phyloP scores from a whole-genome alignment of 352 stramenopile species.

The Pythium phragmitis region DNA sequence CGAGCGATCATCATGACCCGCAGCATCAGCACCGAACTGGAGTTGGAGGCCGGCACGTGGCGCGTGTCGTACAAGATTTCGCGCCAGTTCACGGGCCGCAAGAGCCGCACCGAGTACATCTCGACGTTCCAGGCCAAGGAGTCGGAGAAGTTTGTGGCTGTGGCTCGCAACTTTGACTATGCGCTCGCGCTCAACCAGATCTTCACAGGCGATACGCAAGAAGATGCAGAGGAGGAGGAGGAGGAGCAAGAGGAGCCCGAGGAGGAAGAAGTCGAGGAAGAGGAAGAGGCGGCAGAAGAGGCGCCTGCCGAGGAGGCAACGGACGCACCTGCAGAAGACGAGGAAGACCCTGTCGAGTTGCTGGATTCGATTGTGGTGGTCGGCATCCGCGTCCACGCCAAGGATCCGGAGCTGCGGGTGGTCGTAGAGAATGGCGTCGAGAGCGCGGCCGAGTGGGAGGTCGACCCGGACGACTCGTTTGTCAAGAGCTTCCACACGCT shows the following conservation, averaged over 20 bases:
- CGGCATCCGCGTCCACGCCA: constrained; percentile 37
- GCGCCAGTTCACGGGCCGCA: constrained; percentile 21
- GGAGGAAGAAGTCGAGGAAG: constrained; percentile 17
- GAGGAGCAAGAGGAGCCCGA: constrained; percentile 18
- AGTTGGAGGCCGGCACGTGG: constrained; percentile 31
- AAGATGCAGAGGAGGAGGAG: constrained; percentile 9
- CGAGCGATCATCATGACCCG: constrained; percentile 30
- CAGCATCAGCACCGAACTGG: constrained; percentile 40
- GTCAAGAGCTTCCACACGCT: constrained; percentile 6
- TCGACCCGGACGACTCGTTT: constrained; percentile 8
- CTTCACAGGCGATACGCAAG: constrained; percentile 10
- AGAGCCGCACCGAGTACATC: constrained; percentile 28
- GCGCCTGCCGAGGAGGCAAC: constrained; percentile 9
- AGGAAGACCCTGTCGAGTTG: constrained; percentile 21
- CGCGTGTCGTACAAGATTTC: constrained; percentile 33
- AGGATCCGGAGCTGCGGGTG: constrained; percentile 25
- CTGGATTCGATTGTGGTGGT: constrained; percentile 28
- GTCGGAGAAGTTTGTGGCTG: constrained; percentile 39
- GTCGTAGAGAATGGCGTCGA: background rate
- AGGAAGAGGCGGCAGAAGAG: constrained; percentile 16
- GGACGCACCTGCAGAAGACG: constrained; percentile 16
- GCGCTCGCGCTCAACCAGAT: constrained; percentile 15
- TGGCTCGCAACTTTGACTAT: constrained; percentile 39
- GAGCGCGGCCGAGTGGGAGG: background rate
- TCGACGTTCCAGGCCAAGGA: constrained; percentile 24